These are phyloP conservation scores for Kockovaella imperatae DNA, from an alignment of 768 basidiomycete species.

Conservation along the genomic window DNA sequence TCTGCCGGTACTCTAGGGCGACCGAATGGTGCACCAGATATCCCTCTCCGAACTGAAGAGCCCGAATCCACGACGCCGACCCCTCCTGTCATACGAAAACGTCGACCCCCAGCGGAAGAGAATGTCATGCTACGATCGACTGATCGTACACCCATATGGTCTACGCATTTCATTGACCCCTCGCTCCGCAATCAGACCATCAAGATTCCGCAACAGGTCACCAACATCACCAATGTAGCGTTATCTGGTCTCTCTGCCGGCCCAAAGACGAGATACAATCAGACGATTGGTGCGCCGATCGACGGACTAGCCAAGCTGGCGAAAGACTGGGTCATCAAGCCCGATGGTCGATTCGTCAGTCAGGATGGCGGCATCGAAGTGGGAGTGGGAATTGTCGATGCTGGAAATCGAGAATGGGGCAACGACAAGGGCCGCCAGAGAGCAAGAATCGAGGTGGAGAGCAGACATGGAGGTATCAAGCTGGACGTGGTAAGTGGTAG, in stretches of 20 bases:
- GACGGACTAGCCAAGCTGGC: constrained; percentile 28
- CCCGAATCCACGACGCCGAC: background rate
- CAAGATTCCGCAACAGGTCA: constrained; percentile 23
- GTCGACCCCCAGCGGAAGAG: constrained; percentile 21
- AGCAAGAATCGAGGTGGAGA: constrained; percentile 29
- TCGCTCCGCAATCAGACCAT: constrained; percentile 14
- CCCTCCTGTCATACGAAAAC: constrained; percentile 2
- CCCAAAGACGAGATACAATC: constrained; percentile 19
- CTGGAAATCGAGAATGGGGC: constrained; percentile 21
- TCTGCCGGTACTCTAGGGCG: background rate
- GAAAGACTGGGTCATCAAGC: constrained; percentile 29
- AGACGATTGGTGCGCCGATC: constrained; percentile 32
- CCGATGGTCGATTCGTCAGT: constrained; percentile 27
- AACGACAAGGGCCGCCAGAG: constrained; percentile 29
- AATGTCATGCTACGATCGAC: constrained; percentile 20
- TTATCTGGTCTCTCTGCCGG: constrained; percentile 19
- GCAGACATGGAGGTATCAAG: constrained; percentile 27
- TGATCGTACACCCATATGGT: constrained; percentile 36
- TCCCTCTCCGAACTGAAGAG: background rate
- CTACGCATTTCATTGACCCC: constrained; percentile 37
- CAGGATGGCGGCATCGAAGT: constrained; percentile 34
- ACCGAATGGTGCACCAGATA: constrained; percentile 15
- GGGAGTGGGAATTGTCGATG: constrained; percentile 33
- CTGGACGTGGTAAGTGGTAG: constrained; percentile 28
- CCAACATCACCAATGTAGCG: constrained; percentile 25